These are phyloP conservation scores for Starmera dryadoides DNA, from an alignment of 805 yeast species.

Conservation along the genomic window DNA sequence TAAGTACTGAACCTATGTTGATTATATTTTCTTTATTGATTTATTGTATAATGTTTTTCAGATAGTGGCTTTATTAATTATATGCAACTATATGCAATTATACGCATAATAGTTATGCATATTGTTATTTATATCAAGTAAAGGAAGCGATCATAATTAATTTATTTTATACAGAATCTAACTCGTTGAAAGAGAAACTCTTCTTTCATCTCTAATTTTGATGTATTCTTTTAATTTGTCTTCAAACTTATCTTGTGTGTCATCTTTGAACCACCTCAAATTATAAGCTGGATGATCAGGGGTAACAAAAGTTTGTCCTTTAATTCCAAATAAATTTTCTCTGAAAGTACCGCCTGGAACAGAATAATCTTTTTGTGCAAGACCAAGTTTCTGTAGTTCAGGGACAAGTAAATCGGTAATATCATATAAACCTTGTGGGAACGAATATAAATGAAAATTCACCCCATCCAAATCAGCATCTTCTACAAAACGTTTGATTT, in stretches of 20 bases:
- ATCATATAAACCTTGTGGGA: constrained; percentile 30
- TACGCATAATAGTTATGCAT: background rate
- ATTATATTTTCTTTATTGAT: too few species aligned
- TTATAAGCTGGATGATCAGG: constrained; percentile 4
- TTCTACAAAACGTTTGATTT: constrained; percentile 25
- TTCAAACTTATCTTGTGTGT: constrained; percentile 20
- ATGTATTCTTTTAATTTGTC: background rate
- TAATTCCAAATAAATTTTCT: constrained; percentile 15
- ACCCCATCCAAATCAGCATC: constrained; percentile 33
- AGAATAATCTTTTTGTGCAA: constrained; percentile 28
- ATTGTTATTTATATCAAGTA: background rate
- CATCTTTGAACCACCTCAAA: constrained; percentile 8
- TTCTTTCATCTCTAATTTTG: constrained; percentile 1
- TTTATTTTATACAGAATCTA: background rate
- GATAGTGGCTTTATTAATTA: background rate
- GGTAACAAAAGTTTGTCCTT: constrained; percentile 7
- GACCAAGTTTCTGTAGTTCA: constrained; percentile 24
- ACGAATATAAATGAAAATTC: constrained; percentile 27
- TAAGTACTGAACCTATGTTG: too few species aligned
- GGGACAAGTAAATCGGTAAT: constrained; percentile 26
- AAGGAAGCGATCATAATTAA: background rate
- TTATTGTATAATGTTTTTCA: too few species aligned
- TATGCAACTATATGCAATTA: background rate
- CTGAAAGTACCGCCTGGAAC: constrained; percentile 23
- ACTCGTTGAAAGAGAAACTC: background rate